Base-by-base conservation (phyloP, 352 stramenopile genomes). In the Globisporangium mamillatum region DNA sequence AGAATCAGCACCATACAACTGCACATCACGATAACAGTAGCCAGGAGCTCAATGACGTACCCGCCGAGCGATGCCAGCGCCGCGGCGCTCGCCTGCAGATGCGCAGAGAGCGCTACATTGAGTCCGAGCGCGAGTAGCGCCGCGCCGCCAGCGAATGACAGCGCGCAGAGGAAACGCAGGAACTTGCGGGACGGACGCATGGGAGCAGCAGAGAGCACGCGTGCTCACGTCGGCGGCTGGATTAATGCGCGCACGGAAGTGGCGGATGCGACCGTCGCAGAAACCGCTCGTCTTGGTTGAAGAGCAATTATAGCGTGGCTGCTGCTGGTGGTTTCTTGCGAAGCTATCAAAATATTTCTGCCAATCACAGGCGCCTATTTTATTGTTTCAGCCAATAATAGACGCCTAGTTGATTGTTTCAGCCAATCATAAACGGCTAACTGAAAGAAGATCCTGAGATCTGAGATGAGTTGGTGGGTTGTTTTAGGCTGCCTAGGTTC, bases 161-260 rank as follows among this genome's bases (percentile, higher is more conserved):
- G 78, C 64, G 79, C 54, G 59, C 76, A 88, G 69, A 94, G 67
- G 32, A 84, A 53, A 36, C 82, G 82, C 55, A 94, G 79, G 5
- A 86, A 52, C 66, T 80, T 86, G 60, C 86, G 83, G 0, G 86
- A 88, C 57, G 80, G 73, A 9, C 84, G 86, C 86, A 93, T 93
- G 50, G 29, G 16, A 52, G 18, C 44, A 52, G 18, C 44, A 10
- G 10, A 2, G 4, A 9, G 44, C 44, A 24, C 18, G 44, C 44
- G 44, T 7, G 44, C 44, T 52, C 18, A 52, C 44, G 44, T 52
- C 8, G 44, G 6, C 7, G 44, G 22, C 44, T 52, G 44, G 6
- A 24, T 24, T 20, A 22, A 50, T 52, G 18, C 44, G 29, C 29
- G 29, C 4, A 7, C 44, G 44, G 44, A 22, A 24, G 44, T 52